phyloP scores from a whole-genome alignment of 1,284 basidiomycete genomes.

The Rhodotorula sp. region DNA sequence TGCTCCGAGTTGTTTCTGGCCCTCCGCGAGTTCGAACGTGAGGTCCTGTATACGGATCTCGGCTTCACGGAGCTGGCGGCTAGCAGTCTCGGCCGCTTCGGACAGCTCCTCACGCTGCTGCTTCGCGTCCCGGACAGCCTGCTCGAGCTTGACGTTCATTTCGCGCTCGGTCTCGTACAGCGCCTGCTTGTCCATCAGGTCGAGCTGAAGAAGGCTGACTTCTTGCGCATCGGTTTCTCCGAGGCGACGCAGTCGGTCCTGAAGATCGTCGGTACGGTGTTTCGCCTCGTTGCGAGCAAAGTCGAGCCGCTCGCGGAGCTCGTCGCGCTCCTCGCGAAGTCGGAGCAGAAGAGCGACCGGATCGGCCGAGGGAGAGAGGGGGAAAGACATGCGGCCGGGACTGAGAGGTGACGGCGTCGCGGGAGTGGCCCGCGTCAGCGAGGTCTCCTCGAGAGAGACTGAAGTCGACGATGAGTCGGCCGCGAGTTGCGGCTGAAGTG shows the following conservation, averaged over 20 bases:
- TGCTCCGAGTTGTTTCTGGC: not conserved
- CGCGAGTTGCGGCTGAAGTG: conserved; percentile 15
- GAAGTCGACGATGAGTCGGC: conserved; percentile 11
- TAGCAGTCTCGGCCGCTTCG: conserved; percentile 1
- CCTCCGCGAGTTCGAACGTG: conserved; percentile 1
- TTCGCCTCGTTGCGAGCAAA: conserved; percentile 30
- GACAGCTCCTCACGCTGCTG: conserved; percentile 6
- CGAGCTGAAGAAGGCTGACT: conserved; percentile 17
- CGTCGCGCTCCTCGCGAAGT: conserved; percentile 38
- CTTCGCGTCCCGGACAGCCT: conserved; percentile 8
- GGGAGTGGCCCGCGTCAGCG: not conserved
- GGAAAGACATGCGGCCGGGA: conserved; percentile 3
- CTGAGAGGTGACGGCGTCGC: conserved; percentile 9
- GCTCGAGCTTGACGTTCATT: conserved; percentile 16
- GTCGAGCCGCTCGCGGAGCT: conserved; percentile 34
- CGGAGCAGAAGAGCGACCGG: conserved; percentile 24
- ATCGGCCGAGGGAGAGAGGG: conserved; percentile 12
- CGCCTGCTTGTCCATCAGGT: conserved; percentile 25
- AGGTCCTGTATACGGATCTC: conserved; percentile 8
- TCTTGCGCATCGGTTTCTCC: conserved; percentile 25
- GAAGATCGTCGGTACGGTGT: conserved; percentile 20
- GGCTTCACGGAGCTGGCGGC: conserved; percentile 5
- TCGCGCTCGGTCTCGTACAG: conserved; percentile 26
- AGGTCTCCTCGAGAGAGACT: not conserved
- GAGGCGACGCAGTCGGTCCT: conserved; percentile 15